Conservation (phyloP, 257 asterid genomes). For the Mitragyna speciosa region DNA sequence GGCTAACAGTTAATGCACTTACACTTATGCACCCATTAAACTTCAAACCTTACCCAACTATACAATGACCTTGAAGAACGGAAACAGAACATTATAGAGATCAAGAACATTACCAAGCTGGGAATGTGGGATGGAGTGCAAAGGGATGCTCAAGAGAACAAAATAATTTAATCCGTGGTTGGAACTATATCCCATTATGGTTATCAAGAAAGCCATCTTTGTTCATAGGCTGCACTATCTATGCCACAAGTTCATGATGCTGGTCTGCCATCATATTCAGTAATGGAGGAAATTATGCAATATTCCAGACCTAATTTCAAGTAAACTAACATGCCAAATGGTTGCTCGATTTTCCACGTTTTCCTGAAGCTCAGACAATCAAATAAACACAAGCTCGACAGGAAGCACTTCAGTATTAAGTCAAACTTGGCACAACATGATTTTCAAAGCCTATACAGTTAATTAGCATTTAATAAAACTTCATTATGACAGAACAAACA, state of each 20-base stretch:
- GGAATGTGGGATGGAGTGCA: background rate
- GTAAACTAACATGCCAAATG: background rate
- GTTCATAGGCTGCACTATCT: background rate
- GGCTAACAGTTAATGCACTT: background rate
- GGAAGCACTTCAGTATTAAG: background rate
- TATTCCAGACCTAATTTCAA: background rate
- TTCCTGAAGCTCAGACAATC: background rate
- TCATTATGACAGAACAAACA: background rate
- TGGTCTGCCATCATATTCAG: background rate
- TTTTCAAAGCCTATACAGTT: background rate
- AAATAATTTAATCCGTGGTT: background rate
- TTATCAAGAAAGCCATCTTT: background rate
- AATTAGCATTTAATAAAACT: background rate
- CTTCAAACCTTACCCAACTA: background rate
- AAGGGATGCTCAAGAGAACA: background rate
- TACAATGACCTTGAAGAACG: background rate
- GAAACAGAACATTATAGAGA: background rate
- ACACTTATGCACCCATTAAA: slow-evolving; percentile 1
- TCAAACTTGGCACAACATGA: background rate
- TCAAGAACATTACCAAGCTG: background rate
- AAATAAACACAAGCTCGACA: background rate
- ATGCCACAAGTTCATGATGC: background rate
- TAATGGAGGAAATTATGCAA: background rate
- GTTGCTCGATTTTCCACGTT: background rate
- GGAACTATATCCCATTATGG: background rate